These are phyloP conservation scores for Colletotrichum tofieldiae DNA, from an alignment of 2,329 filamentous ascomycete species.

Conservation along the genomic window DNA sequence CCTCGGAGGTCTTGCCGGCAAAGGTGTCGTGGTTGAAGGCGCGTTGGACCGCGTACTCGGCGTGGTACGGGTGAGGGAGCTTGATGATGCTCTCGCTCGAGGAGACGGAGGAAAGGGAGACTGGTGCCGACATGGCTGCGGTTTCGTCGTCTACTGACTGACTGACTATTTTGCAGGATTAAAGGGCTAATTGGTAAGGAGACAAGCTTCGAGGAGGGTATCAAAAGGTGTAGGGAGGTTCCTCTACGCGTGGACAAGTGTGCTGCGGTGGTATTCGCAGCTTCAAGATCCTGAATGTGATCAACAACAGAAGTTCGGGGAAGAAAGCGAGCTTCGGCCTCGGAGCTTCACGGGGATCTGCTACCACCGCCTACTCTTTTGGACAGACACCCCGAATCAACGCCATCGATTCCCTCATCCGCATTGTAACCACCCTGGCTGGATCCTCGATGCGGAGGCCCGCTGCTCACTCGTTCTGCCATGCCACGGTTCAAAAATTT, in stretches of 20 bases:
- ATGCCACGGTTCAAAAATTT: conserved; percentile 21
- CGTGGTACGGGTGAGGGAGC: conserved; percentile 66
- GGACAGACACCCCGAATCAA: conserved; percentile 32
- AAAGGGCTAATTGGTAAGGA: neutral
- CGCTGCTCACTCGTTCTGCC: conserved; percentile 16
- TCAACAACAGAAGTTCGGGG: conserved; percentile 1
- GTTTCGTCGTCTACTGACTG: neutral
- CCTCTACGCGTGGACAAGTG: neutral
- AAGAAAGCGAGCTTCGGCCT: conserved; percentile 26
- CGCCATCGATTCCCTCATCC: conserved; percentile 7
- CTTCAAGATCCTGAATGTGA: conserved; percentile 1
- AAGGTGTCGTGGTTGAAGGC: conserved; percentile 46
- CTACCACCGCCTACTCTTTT: conserved; percentile 37
- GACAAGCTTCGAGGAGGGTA: conserved; percentile 9
- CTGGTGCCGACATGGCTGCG: conserved; percentile 47
- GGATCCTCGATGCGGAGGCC: conserved; percentile 10
- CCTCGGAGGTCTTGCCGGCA: conserved; percentile 41
- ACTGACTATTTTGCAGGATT: neutral
- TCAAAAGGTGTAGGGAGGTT: conserved; percentile 3
- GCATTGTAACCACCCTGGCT: conserved; percentile 3
- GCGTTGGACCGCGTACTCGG: conserved; percentile 60
- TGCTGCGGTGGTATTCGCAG: conserved; percentile 22
- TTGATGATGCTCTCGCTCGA: conserved; percentile 59
- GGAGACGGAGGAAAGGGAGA: conserved; percentile 49
- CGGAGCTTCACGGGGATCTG: conserved; percentile 32